Conservation (phyloP, 2,329 filamentous ascomycete species). For the Cladosporium halotolerans region DNA sequence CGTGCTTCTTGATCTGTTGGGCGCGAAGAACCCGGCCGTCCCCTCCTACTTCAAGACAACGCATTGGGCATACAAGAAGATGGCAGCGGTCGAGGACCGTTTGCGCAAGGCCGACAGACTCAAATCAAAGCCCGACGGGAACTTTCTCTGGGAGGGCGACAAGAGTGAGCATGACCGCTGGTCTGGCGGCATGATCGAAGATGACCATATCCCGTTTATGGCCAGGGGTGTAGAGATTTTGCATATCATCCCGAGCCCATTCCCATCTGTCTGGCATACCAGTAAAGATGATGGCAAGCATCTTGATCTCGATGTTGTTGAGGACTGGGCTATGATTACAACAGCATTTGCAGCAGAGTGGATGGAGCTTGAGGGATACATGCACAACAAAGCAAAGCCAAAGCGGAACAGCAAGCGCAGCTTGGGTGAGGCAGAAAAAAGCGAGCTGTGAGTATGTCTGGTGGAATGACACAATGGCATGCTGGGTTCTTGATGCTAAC, state of each 20-base stretch:
- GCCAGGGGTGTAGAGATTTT: slow-evolving; percentile 76
- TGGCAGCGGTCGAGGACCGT: slow-evolving; percentile 68
- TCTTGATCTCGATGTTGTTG: slow-evolving; percentile 69
- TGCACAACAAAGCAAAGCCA: neutral
- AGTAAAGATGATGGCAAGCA: slow-evolving; percentile 78
- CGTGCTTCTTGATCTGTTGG: slow-evolving; percentile 84
- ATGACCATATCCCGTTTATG: slow-evolving; percentile 93
- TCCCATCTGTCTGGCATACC: slow-evolving; percentile 81
- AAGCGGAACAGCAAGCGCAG: neutral
- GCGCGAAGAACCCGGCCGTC: slow-evolving; percentile 59
- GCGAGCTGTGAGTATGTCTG: slow-evolving; percentile 10
- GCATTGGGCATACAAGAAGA: slow-evolving; percentile 82
- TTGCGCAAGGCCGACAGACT: slow-evolving; percentile 62
- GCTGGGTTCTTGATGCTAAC: no score
- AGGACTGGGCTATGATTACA: slow-evolving; percentile 82
- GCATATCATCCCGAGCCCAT: slow-evolving; percentile 80
- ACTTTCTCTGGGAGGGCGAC: slow-evolving; percentile 61
- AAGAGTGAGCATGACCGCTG: slow-evolving; percentile 48
- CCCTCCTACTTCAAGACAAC: slow-evolving; percentile 86
- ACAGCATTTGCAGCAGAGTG: slow-evolving; percentile 84
- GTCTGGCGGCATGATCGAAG: slow-evolving; percentile 50
- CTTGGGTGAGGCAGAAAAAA: neutral
- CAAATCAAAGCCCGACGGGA: slow-evolving; percentile 53
- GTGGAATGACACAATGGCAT: neutral
- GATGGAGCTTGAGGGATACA: slow-evolving; percentile 68